Conservation (phyloP, 768 basidiomycete genomes). For the Myochromella boudieri region DNA sequence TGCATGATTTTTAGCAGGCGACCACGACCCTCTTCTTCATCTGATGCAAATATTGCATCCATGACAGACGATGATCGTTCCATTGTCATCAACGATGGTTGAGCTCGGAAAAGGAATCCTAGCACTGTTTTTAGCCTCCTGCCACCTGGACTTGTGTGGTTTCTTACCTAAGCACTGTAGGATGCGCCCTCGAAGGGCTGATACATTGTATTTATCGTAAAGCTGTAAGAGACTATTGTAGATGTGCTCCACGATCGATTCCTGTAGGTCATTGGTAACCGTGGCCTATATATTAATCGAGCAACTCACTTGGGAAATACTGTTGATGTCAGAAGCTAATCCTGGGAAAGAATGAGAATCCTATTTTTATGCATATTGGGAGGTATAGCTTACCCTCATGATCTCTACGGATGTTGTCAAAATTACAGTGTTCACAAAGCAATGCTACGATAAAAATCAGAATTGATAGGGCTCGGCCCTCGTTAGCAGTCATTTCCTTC, state of each 20-base stretch:
- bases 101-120: conserved; percentile 92
- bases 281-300: neutral
- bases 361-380: neutral
- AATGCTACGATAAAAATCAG: conserved; percentile 84
- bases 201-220: conserved; percentile 63
- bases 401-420: conserved; percentile 72
- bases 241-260: conserved; percentile 79
- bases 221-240: conserved; percentile 72
- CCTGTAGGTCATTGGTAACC: conserved; percentile 34
- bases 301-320: conserved; percentile 50
- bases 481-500: conserved; percentile 43
- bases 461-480: conserved; percentile 58
- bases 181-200: conserved; percentile 64
- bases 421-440: conserved; percentile 86
- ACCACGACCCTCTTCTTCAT: conserved; percentile 69
- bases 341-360: conserved; percentile 31
- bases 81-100: conserved; percentile 87
- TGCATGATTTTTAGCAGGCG: conserved; percentile 86
- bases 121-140: neutral
- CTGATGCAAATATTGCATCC: conserved; percentile 82
- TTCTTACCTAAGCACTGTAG: conserved; percentile 81
- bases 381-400: conserved; percentile 48
- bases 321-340: conserved; percentile 55
- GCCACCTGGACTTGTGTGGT: neutral
- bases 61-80: conserved; percentile 80